phyloP scores from a whole-genome alignment of 2,329 filamentous ascomycete genomes.

The Phaeosphaeriaceae sp. region DNA sequence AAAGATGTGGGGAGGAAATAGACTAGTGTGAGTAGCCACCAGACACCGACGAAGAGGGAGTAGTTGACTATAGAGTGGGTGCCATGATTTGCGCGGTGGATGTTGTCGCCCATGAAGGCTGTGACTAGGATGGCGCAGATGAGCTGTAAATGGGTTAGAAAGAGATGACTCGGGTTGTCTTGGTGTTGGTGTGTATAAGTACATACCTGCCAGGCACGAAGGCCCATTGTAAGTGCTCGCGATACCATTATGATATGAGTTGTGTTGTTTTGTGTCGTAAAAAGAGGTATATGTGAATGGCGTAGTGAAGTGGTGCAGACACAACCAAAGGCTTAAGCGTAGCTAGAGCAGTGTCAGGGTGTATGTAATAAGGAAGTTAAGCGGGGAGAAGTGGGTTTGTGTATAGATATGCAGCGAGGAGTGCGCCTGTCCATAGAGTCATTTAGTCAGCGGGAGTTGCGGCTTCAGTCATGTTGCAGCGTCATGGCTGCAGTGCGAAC shows the following conservation, averaged over 20 bases:
- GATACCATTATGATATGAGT: slow-evolving; percentile 54
- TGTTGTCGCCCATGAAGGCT: slow-evolving; percentile 68
- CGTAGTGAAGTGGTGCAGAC: slow-evolving; percentile 8
- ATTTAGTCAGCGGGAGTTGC: slow-evolving; percentile 27
- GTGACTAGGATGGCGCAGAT: slow-evolving; percentile 66
- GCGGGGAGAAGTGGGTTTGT: no score
- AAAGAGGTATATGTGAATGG: slow-evolving; percentile 10
- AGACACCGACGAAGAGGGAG: slow-evolving; percentile 72
- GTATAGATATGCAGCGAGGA: neutral
- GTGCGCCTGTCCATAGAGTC: slow-evolving; percentile 12
- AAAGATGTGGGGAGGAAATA: slow-evolving; percentile 66
- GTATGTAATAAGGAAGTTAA: no score
- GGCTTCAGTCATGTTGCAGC: slow-evolving; percentile 18
- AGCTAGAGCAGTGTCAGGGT: neutral
- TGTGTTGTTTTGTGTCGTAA: no score
- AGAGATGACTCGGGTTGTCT: no score
- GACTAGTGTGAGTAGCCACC: slow-evolving; percentile 70
- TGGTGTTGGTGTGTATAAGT: neutral
- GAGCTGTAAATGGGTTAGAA: slow-evolving; percentile 53
- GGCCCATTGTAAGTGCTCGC: slow-evolving; percentile 47
- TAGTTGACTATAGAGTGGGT: slow-evolving; percentile 64
- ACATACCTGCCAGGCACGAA: slow-evolving; percentile 52
- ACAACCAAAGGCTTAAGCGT: slow-evolving; percentile 2
- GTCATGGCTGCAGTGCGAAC: slow-evolving; percentile 19
- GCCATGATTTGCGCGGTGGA: slow-evolving; percentile 58